A percentile compares a stretch with the other conserved stretches of the same genome.
phyloP scores from a whole-genome alignment of 2,329 filamentous ascomycete species.

The Clonostachys sp. region DNA sequence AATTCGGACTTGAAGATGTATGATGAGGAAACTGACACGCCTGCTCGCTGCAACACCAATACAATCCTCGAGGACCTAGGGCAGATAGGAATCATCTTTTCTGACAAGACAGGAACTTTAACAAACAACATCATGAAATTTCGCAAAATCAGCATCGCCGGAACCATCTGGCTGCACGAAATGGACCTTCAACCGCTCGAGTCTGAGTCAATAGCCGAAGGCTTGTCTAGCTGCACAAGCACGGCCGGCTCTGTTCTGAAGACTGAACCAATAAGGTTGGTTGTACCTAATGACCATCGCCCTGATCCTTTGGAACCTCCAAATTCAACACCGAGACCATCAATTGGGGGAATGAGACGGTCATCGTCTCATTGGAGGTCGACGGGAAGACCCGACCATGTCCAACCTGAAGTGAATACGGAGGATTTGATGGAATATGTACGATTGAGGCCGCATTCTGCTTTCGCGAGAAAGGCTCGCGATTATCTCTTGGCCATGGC shows the following conservation, averaged over 20 bases:
- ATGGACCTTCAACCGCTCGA: conserved; percentile 50
- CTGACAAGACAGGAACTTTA: conserved; percentile 90
- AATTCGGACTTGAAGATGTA: conserved; percentile 88
- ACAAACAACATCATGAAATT: conserved; percentile 97
- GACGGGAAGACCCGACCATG: conserved; percentile 38
- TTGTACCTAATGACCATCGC: conserved; percentile 20
- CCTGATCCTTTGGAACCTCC: conserved; percentile 10
- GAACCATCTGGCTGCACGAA: conserved; percentile 85
- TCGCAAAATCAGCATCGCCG: conserved; percentile 84
- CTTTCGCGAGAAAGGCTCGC: conserved; percentile 73
- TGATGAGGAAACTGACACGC: conserved; percentile 76
- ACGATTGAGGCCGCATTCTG: conserved; percentile 65
- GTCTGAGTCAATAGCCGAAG: conserved; percentile 8
- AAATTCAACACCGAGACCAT: conserved; percentile 21
- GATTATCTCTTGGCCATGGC: conserved; percentile 83
- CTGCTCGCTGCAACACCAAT: conserved; percentile 85
- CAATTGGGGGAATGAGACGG: conserved; percentile 25
- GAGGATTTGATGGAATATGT: conserved; percentile 76
- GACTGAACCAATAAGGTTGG: conserved; percentile 15
- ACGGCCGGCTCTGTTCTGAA: conserved; percentile 19
- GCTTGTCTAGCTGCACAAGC: conserved; percentile 9
- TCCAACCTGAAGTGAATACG: conserved; percentile 59
- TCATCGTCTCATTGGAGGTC: conserved; percentile 47
- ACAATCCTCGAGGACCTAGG: conserved; percentile 94
- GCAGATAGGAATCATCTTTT: conserved; percentile 86